Conservation (phyloP, 2,329 filamentous ascomycete species). For the Karstenula rhodostoma region DNA sequence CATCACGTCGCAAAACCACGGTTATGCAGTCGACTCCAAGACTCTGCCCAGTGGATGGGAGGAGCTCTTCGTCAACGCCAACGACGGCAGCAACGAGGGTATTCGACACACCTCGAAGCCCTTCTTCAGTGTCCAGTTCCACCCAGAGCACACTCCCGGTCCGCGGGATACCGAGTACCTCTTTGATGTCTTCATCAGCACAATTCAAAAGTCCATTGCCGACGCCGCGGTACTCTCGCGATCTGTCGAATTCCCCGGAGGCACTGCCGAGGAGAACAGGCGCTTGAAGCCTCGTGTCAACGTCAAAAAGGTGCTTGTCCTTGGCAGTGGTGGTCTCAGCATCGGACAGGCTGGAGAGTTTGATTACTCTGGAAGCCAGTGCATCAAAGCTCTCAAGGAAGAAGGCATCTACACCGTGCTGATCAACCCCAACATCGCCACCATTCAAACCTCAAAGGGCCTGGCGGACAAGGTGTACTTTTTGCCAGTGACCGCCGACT, state of each 20-base stretch:
- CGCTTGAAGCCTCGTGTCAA: slow-evolving; percentile 77
- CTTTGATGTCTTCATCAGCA: slow-evolving; percentile 94
- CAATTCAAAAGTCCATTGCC: slow-evolving; percentile 75
- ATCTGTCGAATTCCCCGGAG: slow-evolving; percentile 87
- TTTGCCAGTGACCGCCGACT: slow-evolving; percentile 94
- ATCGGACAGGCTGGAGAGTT: slow-evolving; percentile 99
- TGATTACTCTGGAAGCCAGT: slow-evolving; percentile 97
- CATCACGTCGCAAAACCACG: slow-evolving; percentile 99
- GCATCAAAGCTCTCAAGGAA: slow-evolving; percentile 97
- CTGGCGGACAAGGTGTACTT: slow-evolving; percentile 99
- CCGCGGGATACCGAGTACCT: slow-evolving; percentile 95
- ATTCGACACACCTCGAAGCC: slow-evolving; percentile 86
- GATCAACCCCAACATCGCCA: slow-evolving; percentile 99
- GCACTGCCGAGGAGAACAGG: slow-evolving; percentile 80
- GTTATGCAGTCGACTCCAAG: slow-evolving; percentile 86
- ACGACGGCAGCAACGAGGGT: slow-evolving; percentile 97
- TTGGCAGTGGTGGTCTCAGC: slow-evolving; percentile 93
- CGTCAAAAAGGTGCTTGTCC: slow-evolving; percentile 92
- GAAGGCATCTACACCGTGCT: slow-evolving; percentile 98
- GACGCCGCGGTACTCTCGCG: slow-evolving; percentile 72
- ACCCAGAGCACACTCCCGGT: slow-evolving; percentile 95
- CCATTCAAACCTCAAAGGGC: slow-evolving; percentile 97
- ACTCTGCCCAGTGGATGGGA: slow-evolving; percentile 82
- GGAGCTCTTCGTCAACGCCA: slow-evolving; percentile 97
- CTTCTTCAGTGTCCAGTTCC: slow-evolving; percentile 99